Evolutionary conservation across 2,329 filamentous ascomycete species (phyloP).

Genomic region (Xylariaceae sp.): DNA sequence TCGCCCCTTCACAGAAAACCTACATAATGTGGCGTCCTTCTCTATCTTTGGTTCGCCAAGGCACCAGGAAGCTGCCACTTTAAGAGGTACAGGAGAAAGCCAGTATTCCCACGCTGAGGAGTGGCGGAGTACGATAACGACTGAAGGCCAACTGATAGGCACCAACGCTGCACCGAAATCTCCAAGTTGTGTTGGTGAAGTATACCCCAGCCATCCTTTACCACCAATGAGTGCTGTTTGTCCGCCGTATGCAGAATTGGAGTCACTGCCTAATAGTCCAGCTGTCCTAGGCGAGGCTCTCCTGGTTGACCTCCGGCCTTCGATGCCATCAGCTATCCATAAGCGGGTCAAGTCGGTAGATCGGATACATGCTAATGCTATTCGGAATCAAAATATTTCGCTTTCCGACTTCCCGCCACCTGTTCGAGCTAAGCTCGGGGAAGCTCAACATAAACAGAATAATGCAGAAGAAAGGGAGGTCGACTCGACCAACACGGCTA

Average conservation of each 20-base stretch:
- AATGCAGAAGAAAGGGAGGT: constrained; percentile 1
- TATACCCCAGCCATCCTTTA: constrained; percentile 11
- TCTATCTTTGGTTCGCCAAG: constrained; percentile 52
- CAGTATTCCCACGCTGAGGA: constrained; percentile 20
- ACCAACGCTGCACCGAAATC: constrained; percentile 12
- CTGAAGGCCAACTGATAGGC: constrained; percentile 15
- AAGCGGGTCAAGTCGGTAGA: constrained; percentile 36
- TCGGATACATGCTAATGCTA: constrained; percentile 32
- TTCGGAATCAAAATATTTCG: constrained; percentile 36
- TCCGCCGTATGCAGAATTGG: constrained; percentile 28
- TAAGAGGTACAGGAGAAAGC: constrained; percentile 6
- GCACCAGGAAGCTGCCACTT: constrained; percentile 7
- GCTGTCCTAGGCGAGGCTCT: constrained; percentile 37
- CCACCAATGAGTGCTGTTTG: constrained; percentile 29
- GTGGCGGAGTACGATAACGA: constrained; percentile 17
- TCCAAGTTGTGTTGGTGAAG: constrained; percentile 20
- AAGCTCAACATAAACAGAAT: not conserved
- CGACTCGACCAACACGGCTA: constrained; percentile 13
- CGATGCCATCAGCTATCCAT: constrained; percentile 18
- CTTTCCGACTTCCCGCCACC: constrained; percentile 28
- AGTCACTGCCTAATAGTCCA: constrained; percentile 35
- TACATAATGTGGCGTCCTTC: constrained; percentile 53
- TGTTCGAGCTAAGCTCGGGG: constrained; percentile 5
- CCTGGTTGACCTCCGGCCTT: constrained; percentile 35
- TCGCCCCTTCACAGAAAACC: constrained; percentile 51